Base-by-base conservation (phyloP, 164 flowering plant genomes). In the Echeveria elegans region DNA sequence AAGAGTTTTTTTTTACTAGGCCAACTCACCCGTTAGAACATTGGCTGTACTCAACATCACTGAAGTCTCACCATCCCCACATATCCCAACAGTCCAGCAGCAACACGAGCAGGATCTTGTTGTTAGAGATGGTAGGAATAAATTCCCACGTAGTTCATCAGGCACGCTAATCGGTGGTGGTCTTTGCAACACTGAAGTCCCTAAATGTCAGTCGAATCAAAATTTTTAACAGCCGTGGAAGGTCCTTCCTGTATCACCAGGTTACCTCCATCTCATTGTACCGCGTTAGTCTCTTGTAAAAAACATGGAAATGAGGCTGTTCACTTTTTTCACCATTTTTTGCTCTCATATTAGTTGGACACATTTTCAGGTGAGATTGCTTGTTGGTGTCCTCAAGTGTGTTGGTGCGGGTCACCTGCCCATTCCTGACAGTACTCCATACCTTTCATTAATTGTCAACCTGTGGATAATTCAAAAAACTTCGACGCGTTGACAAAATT, bases 191-290 rank as follows among this genome's bases (percentile, higher is more conserved):
- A n/a, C n/a, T n/a, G n/a, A n/a, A n/a, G n/a, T n/a, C n/a, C n/a
- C n/a, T n/a, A 53, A 41, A 50, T 65, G 58, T 47, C 73, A 65
- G 65, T 47, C 72, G 63, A 45, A 60, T 77, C 68, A 64, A 66
- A 80, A 58, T 72, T 95, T 95, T 81, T 95, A 32, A 92, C 90
- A 59, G 88, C 94, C 85, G 97, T 30, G 83, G 96, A 26, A 90
- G 89, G 43, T 80, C 99, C 63, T 95, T 91, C 74, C 96, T 95
- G 24, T 95, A 95, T 72, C 99, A 91, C 75, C 97, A 94, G 99
- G 99, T 93, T 56, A 15, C 70, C 36, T 40, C 23, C 5, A 24
- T 23, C 59, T 53, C 59, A 10, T 26, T n/a, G n/a, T n/a, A n/a
- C n/a, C n/a, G n/a, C n/a, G n/a, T n/a, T n/a, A n/a, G n/a, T n/a